These are phyloP conservation scores for Colletotrichum karsti DNA, from an alignment of 2,329 filamentous ascomycete genomes.

Conservation along the genomic window DNA sequence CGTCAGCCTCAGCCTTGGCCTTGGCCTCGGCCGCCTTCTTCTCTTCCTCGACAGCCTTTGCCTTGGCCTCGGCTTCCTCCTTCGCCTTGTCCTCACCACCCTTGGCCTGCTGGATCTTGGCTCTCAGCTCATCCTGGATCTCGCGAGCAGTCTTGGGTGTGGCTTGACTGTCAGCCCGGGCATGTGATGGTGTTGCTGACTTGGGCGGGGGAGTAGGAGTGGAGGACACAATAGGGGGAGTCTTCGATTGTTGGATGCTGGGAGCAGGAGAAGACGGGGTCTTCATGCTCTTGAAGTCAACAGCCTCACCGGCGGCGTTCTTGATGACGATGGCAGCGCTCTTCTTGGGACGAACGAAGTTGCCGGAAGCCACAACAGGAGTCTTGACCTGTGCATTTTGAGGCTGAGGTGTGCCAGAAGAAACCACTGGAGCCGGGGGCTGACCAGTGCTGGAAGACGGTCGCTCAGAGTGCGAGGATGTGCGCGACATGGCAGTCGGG, in stretches of 20 bases:
- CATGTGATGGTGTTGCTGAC: constrained; percentile 72
- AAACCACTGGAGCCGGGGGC: constrained; percentile 63
- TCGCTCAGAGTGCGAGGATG: constrained; percentile 78
- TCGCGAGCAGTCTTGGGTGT: constrained; percentile 80
- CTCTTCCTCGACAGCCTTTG: constrained; percentile 46
- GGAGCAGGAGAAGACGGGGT: constrained; percentile 65
- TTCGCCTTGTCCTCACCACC: constrained; percentile 40
- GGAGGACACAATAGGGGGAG: constrained; percentile 76
- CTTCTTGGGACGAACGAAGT: constrained; percentile 66
- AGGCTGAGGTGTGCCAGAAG: constrained; percentile 69
- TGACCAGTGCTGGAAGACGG: constrained; percentile 73
- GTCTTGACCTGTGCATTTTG: constrained; percentile 66
- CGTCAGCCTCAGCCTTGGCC: constrained; percentile 42
- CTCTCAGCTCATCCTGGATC: constrained; percentile 83
- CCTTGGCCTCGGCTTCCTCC: constrained; percentile 45
- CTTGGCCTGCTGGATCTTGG: constrained; percentile 75
- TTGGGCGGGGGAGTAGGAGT: constrained; percentile 84
- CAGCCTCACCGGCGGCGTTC: constrained; percentile 79
- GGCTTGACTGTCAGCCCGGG: constrained; percentile 74
- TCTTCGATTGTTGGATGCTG: constrained; percentile 65
- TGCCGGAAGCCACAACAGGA: constrained; percentile 50
- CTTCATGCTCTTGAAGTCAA: constrained; percentile 70
- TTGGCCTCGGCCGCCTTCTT: constrained; percentile 39
- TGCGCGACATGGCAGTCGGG: constrained; percentile 79
- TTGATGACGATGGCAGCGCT: constrained; percentile 86